Percentiles rank a stretch among this genome's conserved stretches.
phyloP scores from a whole-genome alignment of 805 yeast species.

The Teunomyces kruisii region DNA sequence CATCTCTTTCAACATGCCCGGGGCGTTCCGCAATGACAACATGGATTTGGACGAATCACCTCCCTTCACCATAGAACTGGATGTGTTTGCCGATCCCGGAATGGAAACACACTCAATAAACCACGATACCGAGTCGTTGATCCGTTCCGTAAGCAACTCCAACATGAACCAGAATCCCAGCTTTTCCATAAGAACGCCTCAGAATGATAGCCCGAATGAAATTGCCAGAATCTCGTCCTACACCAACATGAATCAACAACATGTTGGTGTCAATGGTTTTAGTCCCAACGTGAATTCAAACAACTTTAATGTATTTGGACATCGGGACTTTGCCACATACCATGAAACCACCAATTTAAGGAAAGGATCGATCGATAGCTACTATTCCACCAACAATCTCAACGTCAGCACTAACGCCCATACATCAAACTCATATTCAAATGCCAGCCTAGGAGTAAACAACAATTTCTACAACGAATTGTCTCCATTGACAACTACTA shows the following conservation, averaged over 20 bases:
- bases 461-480: constrained; percentile 23
- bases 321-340: background rate
- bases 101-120: constrained; percentile 5
- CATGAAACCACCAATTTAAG: background rate
- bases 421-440: constrained; percentile 9
- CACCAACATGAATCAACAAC: constrained; percentile 6
- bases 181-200: background rate
- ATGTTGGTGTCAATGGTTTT: background rate
- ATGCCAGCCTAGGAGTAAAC: constrained; percentile 6
- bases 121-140: constrained; percentile 7
- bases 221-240: background rate
- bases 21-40: constrained; percentile 22
- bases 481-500: constrained; percentile 44
- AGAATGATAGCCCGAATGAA: background rate
- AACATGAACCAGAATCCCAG: constrained; percentile 6
- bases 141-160: background rate
- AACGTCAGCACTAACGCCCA: background rate
- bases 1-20: constrained; percentile 24
- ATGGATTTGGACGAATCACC: constrained; percentile 42
- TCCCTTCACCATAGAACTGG: constrained; percentile 37
- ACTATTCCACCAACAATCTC: constrained; percentile 11
- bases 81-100: constrained; percentile 13
- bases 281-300: background rate
- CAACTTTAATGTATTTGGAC: background rate
- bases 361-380: constrained; percentile 17